Evolutionary conservation across 768 basidiomycete genomes (phyloP), one percentile per base, ranked within the genome.

Genomic region (Boletus coccyginus): DNA sequence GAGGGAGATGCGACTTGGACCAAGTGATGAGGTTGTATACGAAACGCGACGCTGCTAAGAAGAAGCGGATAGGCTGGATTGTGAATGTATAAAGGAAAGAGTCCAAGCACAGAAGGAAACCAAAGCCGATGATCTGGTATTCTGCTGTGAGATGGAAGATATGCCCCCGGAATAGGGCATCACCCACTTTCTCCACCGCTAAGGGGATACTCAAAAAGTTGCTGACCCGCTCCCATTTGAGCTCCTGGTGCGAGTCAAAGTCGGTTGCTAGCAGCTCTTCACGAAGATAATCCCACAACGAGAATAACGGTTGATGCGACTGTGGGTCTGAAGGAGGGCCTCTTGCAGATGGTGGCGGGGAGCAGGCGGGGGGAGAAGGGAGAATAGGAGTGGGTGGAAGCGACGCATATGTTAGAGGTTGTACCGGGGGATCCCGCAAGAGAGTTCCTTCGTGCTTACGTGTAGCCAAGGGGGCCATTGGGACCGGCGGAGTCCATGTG

Each of bases 21-120:
- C 73, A 74, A 39, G 78, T 76, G 56, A 85, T 68, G 27, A 80
- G 55, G 66, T 84, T 84, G 48, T 70, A 57, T 21, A 83, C 54
- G 47, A 86, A 79, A 42, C 84, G 79, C 64, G 79, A 77, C 52
- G 80, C 68, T 5, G 90, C 93, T 39, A 92, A 73, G 13, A 77
- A 60, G 65, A 86, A 90, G 7, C 96, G 90, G 55, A 99, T 92
- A 11, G 97, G 97, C 11, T 97, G 85, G 63, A 99, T 92, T 17
- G 97, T 99, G 76, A 99, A 98, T 1, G 92, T 95, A 73, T 98
- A 97, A 1, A 99, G 82, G 74, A 98, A 98, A 2, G 94, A 94
- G 70, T 99, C 97, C 49, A 98, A 80, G 72, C 97, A 99, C 38
- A 98, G 81, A 29, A 97, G 76, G 62, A 91, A 90, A 36, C 97